Evolutionary conservation across 2,329 filamentous ascomycete species (phyloP).

Genomic region (Grosmannia serpens): DNA sequence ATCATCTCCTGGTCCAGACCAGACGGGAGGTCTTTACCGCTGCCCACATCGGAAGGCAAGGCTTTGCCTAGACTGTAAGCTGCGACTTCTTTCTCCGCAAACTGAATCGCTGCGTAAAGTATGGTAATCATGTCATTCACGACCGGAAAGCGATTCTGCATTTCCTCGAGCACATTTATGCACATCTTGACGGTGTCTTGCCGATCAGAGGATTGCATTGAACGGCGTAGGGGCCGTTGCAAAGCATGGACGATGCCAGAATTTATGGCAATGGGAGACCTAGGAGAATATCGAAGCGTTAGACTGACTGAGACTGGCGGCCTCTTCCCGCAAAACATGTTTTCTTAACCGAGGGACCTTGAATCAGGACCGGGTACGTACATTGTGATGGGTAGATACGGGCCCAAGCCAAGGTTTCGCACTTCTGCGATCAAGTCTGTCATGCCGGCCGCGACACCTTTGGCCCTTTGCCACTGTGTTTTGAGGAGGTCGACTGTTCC

Average conservation of each 20-base stretch:
- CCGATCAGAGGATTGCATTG: not conserved
- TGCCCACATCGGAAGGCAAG: not conserved
- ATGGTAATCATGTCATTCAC: slow-evolving; percentile 1
- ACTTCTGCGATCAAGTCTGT: not conserved
- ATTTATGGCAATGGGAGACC: not conserved
- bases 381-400: not conserved
- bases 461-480: not conserved
- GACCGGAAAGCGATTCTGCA: not conserved
- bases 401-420: not conserved
- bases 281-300: too few species aligned
- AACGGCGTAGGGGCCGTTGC: not conserved
- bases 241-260: not conserved
- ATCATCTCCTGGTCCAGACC: not conserved
- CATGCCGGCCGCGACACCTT: not conserved
- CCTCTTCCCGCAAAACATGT: too few species aligned
- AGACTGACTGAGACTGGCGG: too few species aligned
- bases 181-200: not conserved
- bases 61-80: not conserved
- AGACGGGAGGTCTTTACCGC: not conserved
- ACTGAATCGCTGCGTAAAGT: not conserved
- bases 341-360: too few species aligned
- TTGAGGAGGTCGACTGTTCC: not conserved
- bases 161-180: slow-evolving; percentile 1
- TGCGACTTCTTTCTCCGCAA: not conserved
- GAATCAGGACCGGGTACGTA: not conserved